phyloP scores from a whole-genome alignment of 345 rosid genomes.

The Eucalyptus dawsonii region DNA sequence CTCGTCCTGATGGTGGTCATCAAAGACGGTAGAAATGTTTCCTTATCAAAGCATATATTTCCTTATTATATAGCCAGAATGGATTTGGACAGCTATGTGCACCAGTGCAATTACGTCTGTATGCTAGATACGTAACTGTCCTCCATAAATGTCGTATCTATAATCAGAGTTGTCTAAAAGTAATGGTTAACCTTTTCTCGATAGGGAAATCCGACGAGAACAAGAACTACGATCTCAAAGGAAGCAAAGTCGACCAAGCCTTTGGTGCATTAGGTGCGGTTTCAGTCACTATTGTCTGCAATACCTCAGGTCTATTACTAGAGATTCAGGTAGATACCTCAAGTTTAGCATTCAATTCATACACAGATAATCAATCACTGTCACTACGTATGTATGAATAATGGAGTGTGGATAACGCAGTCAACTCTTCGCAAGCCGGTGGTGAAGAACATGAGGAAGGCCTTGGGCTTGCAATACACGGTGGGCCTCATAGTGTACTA shows the following conservation, averaged over 20 bases:
- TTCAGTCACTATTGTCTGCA: conserved; percentile 2
- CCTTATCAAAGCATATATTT: neutral
- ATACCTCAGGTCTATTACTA: conserved; percentile 12
- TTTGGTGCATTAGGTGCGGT: conserved; percentile 10
- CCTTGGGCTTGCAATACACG: conserved; percentile 6
- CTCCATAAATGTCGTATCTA: neutral
- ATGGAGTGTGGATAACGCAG: neutral
- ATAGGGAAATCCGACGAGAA: neutral
- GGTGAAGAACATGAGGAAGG: conserved; percentile 20
- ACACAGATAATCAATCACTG: neutral
- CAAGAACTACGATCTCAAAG: conserved; percentile 3
- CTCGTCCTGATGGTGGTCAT: neutral
- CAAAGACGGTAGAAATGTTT: conserved; percentile 3
- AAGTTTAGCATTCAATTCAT: neutral
- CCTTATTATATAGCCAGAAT: neutral
- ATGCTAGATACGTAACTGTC: neutral
- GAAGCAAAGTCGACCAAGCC: neutral
- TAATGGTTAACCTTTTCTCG: neutral
- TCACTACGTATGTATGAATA: neutral
- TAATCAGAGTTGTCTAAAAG: neutral
- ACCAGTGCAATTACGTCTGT: neutral
- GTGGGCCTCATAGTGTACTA: conserved; percentile 9
- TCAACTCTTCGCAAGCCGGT: conserved; percentile 16
- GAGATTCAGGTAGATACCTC: conserved; percentile 8
- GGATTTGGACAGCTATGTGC: neutral